These are phyloP conservation scores for Dipteronia sinensis DNA, from an alignment of 345 rosid species.

Conservation along the genomic window DNA sequence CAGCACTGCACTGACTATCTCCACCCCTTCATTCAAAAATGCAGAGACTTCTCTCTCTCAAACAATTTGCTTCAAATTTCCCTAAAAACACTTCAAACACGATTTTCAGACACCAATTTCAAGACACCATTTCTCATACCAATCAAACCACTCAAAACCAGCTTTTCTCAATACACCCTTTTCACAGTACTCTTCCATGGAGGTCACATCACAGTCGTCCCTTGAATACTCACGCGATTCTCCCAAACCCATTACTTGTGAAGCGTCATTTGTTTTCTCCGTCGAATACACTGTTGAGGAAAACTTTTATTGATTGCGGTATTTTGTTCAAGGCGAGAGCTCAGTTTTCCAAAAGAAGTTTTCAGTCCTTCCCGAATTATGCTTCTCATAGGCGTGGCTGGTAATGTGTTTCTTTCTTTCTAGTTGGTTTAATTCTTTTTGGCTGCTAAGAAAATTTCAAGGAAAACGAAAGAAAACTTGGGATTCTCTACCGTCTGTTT, in stretches of 20 bases:
- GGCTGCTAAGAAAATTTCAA: slow-evolving; percentile 1
- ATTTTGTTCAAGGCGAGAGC: slow-evolving; percentile 29
- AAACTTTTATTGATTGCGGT: slow-evolving; percentile 35
- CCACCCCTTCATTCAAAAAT: too few relatives aligned
- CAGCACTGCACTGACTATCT: too few relatives aligned
- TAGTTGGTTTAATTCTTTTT: not conserved
- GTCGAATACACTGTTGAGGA: slow-evolving; percentile 33
- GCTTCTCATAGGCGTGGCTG: slow-evolving; percentile 36
- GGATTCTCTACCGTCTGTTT: not conserved
- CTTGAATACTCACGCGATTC: slow-evolving; percentile 34
- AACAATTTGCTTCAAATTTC: slow-evolving; percentile 40
- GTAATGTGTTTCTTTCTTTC: slow-evolving; percentile 26
- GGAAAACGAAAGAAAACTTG: slow-evolving; percentile 1
- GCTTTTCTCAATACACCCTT: slow-evolving; percentile 21
- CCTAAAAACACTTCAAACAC: slow-evolving; percentile 24
- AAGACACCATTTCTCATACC: slow-evolving; percentile 20
- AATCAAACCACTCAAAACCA: slow-evolving; percentile 28
- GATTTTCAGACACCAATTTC: slow-evolving; percentile 17
- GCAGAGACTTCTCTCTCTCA: slow-evolving; percentile 47
- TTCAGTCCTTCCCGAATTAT: slow-evolving; percentile 27
- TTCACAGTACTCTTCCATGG: slow-evolving; percentile 28
- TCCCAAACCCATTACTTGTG: slow-evolving; percentile 34
- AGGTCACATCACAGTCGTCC: slow-evolving; percentile 28
- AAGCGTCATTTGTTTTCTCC: slow-evolving; percentile 27
- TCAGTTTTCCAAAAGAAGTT: slow-evolving; percentile 37